Evolutionary conservation across 495 filamentous ascomycete species (phyloP).

Genomic region (Acidiella bohemica): DNA sequence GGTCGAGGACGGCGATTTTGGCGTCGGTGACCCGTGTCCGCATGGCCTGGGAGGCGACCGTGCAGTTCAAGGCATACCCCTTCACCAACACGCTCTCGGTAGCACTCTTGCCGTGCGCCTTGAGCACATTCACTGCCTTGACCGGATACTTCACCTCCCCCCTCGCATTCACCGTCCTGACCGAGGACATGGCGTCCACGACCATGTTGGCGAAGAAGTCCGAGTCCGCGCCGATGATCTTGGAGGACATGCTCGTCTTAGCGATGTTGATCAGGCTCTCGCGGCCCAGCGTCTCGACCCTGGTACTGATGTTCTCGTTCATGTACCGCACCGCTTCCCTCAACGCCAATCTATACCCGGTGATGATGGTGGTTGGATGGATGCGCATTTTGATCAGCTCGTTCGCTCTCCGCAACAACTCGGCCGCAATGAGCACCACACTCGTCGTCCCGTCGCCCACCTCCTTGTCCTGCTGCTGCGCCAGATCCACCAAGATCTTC

Average conservation of each 20-base stretch:
- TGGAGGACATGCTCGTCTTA: conserved; percentile 98
- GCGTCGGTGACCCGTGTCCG: conserved; percentile 82
- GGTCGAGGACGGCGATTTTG: conserved; percentile 93
- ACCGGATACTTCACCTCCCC: conserved; percentile 92
- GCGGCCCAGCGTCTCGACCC: conserved; percentile 78
- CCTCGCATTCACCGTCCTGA: conserved; percentile 82
- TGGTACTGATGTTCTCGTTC: conserved; percentile 92
- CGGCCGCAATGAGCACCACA: conserved; percentile 91
- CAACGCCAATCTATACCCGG: conserved; percentile 87
- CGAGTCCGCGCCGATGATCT: conserved; percentile 91
- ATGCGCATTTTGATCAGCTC: conserved; percentile 99
- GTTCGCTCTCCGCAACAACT: conserved; percentile 87
- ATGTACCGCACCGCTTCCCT: conserved; percentile 97
- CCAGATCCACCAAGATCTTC: conserved; percentile 94
- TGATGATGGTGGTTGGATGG: conserved; percentile 99
- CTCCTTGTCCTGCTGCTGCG: conserved; percentile 98
- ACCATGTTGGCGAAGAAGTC: conserved; percentile 97
- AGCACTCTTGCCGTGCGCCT: conserved; percentile 89
- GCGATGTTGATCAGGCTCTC: conserved; percentile 90
- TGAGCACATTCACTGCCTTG: conserved; percentile 96
- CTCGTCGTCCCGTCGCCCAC: conserved; percentile 95
- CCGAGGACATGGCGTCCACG: conserved; percentile 90
- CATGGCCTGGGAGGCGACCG: conserved; percentile 97
- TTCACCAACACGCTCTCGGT: conserved; percentile 84
- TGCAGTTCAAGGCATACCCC: conserved; percentile 97